Evolutionary conservation across 2,329 filamentous ascomycete genomes (phyloP).

Genomic region (Alternaria angustiovoidea): DNA sequence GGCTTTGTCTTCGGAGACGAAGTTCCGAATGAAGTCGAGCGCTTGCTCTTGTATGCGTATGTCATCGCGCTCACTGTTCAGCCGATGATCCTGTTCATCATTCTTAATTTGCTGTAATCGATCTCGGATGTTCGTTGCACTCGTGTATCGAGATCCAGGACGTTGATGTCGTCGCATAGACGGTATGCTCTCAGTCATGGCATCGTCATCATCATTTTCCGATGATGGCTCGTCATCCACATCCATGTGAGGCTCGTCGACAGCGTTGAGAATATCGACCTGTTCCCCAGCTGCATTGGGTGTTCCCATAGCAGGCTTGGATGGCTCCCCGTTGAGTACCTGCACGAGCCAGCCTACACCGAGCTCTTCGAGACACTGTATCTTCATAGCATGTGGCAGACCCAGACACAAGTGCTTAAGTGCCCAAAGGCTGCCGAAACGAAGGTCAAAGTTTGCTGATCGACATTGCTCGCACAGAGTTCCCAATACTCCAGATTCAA

Average conservation of each 20-base stretch:
- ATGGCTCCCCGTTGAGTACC: conserved; percentile 70
- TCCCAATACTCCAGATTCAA: conserved; percentile 76
- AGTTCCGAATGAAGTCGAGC: conserved; percentile 86
- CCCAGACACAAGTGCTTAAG: conserved; percentile 87
- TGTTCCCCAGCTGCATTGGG: conserved; percentile 68
- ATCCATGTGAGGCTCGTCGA: conserved; percentile 53
- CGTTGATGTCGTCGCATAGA: conserved; percentile 50
- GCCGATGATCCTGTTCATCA: conserved; percentile 71
- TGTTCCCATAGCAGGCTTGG: conserved; percentile 60
- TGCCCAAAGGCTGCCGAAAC: conserved; percentile 89
- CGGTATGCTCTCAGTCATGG: conserved; percentile 56
- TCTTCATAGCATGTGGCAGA: conserved; percentile 75
- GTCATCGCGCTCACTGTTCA: conserved; percentile 77
- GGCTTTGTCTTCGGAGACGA: conserved; percentile 72
- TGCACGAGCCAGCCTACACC: conserved; percentile 81
- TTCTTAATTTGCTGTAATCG: conserved; percentile 62
- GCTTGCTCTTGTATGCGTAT: conserved; percentile 89
- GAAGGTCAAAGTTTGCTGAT: conserved; percentile 78
- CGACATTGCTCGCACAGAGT: conserved; percentile 85
- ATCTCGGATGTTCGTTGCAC: conserved; percentile 47
- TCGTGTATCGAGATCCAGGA: conserved; percentile 47
- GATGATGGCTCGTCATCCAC: conserved; percentile 49
- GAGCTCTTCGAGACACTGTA: conserved; percentile 78
- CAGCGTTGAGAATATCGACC: conserved; percentile 66
- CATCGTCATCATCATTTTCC: conserved; percentile 56